phyloP scores from a whole-genome alignment of 2,329 filamentous ascomycete species.

The Apiospora phragmitis region DNA sequence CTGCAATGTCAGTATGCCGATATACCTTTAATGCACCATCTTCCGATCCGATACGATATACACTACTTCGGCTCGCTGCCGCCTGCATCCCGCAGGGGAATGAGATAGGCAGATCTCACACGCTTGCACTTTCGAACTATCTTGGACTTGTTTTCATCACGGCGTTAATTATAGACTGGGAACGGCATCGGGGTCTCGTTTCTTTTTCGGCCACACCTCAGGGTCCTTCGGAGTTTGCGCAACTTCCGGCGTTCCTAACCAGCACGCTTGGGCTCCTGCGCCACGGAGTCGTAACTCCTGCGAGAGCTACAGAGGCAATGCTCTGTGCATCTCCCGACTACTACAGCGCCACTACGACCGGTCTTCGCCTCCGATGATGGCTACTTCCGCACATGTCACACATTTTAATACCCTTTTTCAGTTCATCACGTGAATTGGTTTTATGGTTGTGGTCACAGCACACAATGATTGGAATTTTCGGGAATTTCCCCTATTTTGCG shows the following conservation, averaged over 20 bases:
- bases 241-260: neutral
- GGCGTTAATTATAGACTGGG: slow-evolving; percentile 9
- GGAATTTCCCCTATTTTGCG: slow-evolving; percentile 13
- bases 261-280: neutral
- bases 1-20: slow-evolving; percentile 23
- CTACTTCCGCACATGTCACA: neutral
- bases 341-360: neutral
- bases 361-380: neutral
- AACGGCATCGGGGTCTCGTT: neutral
- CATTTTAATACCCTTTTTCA: slow-evolving; percentile 13
- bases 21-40: slow-evolving; percentile 30
- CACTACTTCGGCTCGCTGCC: slow-evolving; percentile 23
- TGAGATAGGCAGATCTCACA: slow-evolving; percentile 19
- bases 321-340: neutral
- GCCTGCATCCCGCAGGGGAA: slow-evolving; percentile 22
- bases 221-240: neutral
- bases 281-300: neutral
- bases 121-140: slow-evolving; percentile 16
- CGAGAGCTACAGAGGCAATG: neutral
- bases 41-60: slow-evolving; percentile 17
- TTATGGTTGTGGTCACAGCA: slow-evolving; percentile 15
- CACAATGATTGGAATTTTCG: slow-evolving; percentile 4
- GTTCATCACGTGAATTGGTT: slow-evolving; percentile 11
- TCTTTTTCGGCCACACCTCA: neutral
- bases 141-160: slow-evolving; percentile 10